phyloP scores from a whole-genome alignment of 2,329 filamentous ascomycete species.

The Paraphoma sp. region DNA sequence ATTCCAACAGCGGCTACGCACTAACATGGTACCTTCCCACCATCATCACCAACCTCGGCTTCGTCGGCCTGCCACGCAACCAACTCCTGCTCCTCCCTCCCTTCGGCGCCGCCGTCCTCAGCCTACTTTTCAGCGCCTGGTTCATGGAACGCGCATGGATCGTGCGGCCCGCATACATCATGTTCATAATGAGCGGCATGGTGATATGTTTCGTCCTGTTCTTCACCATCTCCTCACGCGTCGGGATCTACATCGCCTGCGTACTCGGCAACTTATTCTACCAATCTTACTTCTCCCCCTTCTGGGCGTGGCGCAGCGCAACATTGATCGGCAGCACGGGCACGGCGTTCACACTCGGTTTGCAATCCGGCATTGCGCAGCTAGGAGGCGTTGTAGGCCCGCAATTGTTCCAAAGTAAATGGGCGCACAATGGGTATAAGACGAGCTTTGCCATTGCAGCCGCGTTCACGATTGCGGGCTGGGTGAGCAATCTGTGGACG shows the following conservation, averaged over 20 bases:
- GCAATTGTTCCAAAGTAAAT: slow-evolving; percentile 53
- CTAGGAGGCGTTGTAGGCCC: slow-evolving; percentile 56
- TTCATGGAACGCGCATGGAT: slow-evolving; percentile 50
- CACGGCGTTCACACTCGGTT: slow-evolving; percentile 53
- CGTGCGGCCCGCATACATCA: slow-evolving; percentile 51
- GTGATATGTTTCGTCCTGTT: slow-evolving; percentile 55
- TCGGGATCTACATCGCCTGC: slow-evolving; percentile 53
- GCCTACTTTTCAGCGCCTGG: slow-evolving; percentile 51
- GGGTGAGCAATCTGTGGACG: slow-evolving; percentile 49
- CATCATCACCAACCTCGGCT: slow-evolving; percentile 52
- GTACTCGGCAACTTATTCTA: slow-evolving; percentile 55
- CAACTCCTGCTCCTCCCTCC: slow-evolving; percentile 57
- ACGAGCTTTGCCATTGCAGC: slow-evolving; percentile 48
- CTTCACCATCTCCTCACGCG: slow-evolving; percentile 42
- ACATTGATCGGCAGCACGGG: slow-evolving; percentile 49
- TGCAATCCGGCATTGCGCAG: slow-evolving; percentile 54
- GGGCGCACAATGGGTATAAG: slow-evolving; percentile 51
- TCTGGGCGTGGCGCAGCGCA: slow-evolving; percentile 22
- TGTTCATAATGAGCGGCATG: slow-evolving; percentile 49
- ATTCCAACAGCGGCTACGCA: slow-evolving; percentile 42
- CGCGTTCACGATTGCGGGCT: slow-evolving; percentile 43
- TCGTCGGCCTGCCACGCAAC: slow-evolving; percentile 52
- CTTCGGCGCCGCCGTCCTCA: slow-evolving; percentile 46
- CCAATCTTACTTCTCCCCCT: slow-evolving; percentile 45
- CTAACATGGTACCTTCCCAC: slow-evolving; percentile 53